A percentile compares a stretch with the other conserved stretches of the same genome.
Evolutionary conservation across 495 filamentous ascomycete species (phyloP).

Genomic region (Neurospora sp.): DNA sequence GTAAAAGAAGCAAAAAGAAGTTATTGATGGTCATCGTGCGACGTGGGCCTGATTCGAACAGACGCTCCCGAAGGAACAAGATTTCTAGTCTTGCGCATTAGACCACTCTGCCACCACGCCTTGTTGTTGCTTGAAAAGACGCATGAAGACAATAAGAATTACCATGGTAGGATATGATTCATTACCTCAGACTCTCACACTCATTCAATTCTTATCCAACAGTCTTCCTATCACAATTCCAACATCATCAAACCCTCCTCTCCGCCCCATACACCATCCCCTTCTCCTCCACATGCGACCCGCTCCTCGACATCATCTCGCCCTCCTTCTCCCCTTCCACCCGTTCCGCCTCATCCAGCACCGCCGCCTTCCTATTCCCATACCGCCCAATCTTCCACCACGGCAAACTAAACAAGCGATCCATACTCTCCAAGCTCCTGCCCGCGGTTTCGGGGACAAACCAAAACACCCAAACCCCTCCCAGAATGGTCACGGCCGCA

Average conservation of each 20-base stretch:
- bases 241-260: neutral
- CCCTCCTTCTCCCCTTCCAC: constrained; percentile 13
- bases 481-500: constrained; percentile 48
- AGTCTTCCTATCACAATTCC: neutral
- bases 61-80: neutral
- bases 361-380: constrained; percentile 47
- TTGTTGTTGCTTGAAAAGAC: neutral
- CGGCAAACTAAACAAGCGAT: constrained; percentile 54
- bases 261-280: neutral
- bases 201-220: neutral
- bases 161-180: neutral
- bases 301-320: constrained; percentile 6
- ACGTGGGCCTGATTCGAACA: neutral
- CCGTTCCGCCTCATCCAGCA: constrained; percentile 27
- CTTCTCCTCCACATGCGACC: constrained; percentile 1
- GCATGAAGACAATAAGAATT: neutral
- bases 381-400: constrained; percentile 56
- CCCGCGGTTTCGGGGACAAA: constrained; percentile 62
- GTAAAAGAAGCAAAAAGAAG: neutral
- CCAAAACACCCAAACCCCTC: constrained; percentile 42
- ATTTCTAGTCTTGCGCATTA: neutral
- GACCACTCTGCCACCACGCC: neutral
- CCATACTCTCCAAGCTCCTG: constrained; percentile 53
- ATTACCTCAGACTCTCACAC: neutral
- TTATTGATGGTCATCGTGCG: neutral